Evolutionary conservation across 2,329 filamentous ascomycete species (phyloP), one percentile per base, ranked within the genome.

Genomic region (Fusarium musae): DNA sequence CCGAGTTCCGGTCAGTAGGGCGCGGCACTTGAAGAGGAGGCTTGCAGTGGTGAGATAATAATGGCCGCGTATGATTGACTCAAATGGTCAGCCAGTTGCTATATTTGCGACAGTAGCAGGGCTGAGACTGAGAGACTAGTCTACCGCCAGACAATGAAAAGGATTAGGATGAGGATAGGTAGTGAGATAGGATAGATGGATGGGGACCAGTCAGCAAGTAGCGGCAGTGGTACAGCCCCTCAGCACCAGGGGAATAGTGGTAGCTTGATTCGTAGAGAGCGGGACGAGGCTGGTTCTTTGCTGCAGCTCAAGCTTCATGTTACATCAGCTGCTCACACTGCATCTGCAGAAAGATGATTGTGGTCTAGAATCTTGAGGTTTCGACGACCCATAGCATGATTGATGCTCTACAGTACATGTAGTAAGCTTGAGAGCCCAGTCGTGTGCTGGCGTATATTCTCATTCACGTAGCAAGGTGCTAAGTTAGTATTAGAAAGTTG

Each of bases 31-130:
- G 46, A 37, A 34, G 44, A 21, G 44, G 44, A 21, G 36, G 56
- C 58, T 70, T 66, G 72, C 62, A 54, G 62, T 44, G 67, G 69
- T 67, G 58, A 26, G 64, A 65, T 42, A 60, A 63, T 42, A 66
- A 39, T 30, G 44, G 59, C 66, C 53, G 69, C 66, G 67, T 63
- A 67, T 61, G 23, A 65, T 42, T 42, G 42, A 47, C 36, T 42
- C 39, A 36, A 36, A 46, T 32, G 44, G 54, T 39, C 44, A 68
- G 61, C 61, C 72, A 58, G 54, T 50, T 76, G 61, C 75, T 77
- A 76, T 75, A 73, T 75, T 75, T 77, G 74, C 57, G 60, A 70
- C 73, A 66, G 44, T 49, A 37, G 19, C 56, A 54, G 52, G 69
- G 68, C 44, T 30, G 44, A 47, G 43, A 44, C 54, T 70, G 46